These are phyloP conservation scores for Plasmodium blacklocki DNA, from an alignment of 169 alveolate species.

Conservation along the genomic window DNA sequence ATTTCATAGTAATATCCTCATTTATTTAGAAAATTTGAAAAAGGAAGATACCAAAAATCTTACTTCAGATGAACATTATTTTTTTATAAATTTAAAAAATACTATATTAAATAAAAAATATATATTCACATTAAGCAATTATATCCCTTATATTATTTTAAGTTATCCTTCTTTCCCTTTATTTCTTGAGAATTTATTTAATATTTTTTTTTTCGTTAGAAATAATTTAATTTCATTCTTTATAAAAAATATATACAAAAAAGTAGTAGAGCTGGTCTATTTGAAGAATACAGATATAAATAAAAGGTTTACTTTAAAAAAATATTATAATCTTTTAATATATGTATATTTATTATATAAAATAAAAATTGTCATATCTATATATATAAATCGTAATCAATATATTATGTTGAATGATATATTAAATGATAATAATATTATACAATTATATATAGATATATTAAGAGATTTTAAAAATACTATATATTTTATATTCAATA, in stretches of 20 bases:
- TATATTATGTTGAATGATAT: slow-evolving; percentile 27
- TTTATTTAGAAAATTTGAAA: slow-evolving; percentile 31
- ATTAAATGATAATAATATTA: not conserved
- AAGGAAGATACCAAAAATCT: slow-evolving; percentile 26
- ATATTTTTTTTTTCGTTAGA: slow-evolving; percentile 35
- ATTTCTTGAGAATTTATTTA: slow-evolving; percentile 25
- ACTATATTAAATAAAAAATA: slow-evolving; percentile 29
- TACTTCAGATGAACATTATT: slow-evolving; percentile 32
- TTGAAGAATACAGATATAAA: slow-evolving; percentile 30
- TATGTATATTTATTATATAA: slow-evolving; percentile 45
- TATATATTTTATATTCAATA: slow-evolving; percentile 8
- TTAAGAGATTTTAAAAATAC: slow-evolving; percentile 26
- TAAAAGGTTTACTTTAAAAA: slow-evolving; percentile 45
- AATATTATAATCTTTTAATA: slow-evolving; percentile 31
- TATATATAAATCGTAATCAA: slow-evolving; percentile 4
- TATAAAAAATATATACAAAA: slow-evolving; percentile 28
- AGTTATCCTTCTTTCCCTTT: slow-evolving; percentile 33
- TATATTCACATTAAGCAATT: slow-evolving; percentile 8
- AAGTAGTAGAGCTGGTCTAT: not conserved
- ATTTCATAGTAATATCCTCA: slow-evolving; percentile 24
- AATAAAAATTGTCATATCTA: slow-evolving; percentile 24
- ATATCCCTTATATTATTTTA: not conserved
- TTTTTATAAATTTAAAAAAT: slow-evolving; percentile 15
- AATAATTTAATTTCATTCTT: slow-evolving; percentile 24
- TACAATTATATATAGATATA: slow-evolving; percentile 22